Evolutionary conservation across 164 flowering plant genomes (phyloP), one percentile per base, ranked within the genome.

Genomic region (Tetracentron sinense): DNA sequence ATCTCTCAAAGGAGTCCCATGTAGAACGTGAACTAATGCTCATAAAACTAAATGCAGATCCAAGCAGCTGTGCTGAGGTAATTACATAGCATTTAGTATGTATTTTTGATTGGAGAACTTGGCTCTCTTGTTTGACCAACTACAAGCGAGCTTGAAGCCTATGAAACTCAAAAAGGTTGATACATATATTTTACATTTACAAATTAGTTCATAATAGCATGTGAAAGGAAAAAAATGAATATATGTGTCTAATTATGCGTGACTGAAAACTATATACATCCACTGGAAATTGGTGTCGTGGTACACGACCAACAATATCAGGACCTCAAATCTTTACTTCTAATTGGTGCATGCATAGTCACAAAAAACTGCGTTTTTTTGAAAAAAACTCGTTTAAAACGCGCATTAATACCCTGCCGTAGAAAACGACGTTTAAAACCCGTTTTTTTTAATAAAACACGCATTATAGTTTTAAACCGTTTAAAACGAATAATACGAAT

Each of bases 1-100:
- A 95, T 81, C 69, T 95, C 38, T 95, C 97, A 4, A 80, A 51
- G 71, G 96, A 88, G 71, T 92, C 94, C 22, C 97, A 94, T 58
- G 96, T 94, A 52, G 99, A 94, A 73, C 90, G 99, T 61, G 99
- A 94, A 68, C 70, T 94, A 57, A 91, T 94, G 96, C 96, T 94
- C 55, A 66, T 94, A 50, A 92, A 94, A 74, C 78, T 95, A 26
- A 80, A 82, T 75, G 92, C 86, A n/a, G 81, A 88, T 62, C 84
- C 88, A 50, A 62, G 51, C 42, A 61, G 68, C 33, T 81, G 86
- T 42, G 81, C 84, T 12, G 96, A 95, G 86, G 99, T 94, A 81
- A 54, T 52, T 60, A 42, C 21, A 4, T 46, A 14, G 2, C 48
- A 27, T 33, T 48, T 61, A 17, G 1, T 42, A 31, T 38, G 35